A percentile compares a stretch with the other conserved stretches of the same genome.
Evolutionary conservation across 371 early-diverging fungal species (phyloP).

Genomic region (Thermomucor indicae-seudaticae): DNA sequence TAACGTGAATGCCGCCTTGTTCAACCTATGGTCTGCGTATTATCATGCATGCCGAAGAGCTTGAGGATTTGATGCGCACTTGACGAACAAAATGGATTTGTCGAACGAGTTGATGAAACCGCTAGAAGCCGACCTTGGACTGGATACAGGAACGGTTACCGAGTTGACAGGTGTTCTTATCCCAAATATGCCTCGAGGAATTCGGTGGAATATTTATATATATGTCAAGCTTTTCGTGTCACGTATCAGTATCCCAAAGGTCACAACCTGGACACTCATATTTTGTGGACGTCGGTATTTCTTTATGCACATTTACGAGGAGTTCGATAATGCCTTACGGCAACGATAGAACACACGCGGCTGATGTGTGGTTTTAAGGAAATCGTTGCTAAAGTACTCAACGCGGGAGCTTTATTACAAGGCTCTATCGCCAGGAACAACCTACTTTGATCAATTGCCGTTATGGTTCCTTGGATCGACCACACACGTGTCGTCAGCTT

Average conservation of each 20-base stretch:
- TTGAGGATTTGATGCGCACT: conserved; percentile 78
- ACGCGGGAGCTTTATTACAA: conserved; percentile 96
- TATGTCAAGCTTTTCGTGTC: conserved; percentile 93
- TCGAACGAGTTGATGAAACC: conserved; percentile 87
- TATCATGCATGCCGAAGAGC: conserved; percentile 95
- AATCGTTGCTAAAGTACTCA: conserved; percentile 91
- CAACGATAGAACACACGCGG: conserved; percentile 92
- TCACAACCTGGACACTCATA: conserved; percentile 89
- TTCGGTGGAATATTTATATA: conserved; percentile 96
- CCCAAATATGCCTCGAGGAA: conserved; percentile 90
- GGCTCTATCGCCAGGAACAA: conserved; percentile 95
- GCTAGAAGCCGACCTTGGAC: conserved; percentile 89
- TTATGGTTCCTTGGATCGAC: conserved; percentile 86
- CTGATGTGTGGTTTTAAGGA: conserved; percentile 95
- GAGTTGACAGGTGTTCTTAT: conserved; percentile 94
- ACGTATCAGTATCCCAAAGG: conserved; percentile 98
- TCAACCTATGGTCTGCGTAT: conserved; percentile 95
- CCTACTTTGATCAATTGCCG: conserved; percentile 87
- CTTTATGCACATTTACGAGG: conserved; percentile 96
- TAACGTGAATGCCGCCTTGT: conserved; percentile 93
- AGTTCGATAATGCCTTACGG: conserved; percentile 93
- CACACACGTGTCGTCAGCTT: conserved; percentile 96
- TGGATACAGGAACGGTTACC: conserved; percentile 99
- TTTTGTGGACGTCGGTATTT: conserved; percentile 96
- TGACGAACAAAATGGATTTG: conserved; percentile 88